A percentile compares a stretch with the other conserved stretches of the same genome.
phyloP scores from a whole-genome alignment of 768 basidiomycete genomes.

The Peribolospora kevripleyi region DNA sequence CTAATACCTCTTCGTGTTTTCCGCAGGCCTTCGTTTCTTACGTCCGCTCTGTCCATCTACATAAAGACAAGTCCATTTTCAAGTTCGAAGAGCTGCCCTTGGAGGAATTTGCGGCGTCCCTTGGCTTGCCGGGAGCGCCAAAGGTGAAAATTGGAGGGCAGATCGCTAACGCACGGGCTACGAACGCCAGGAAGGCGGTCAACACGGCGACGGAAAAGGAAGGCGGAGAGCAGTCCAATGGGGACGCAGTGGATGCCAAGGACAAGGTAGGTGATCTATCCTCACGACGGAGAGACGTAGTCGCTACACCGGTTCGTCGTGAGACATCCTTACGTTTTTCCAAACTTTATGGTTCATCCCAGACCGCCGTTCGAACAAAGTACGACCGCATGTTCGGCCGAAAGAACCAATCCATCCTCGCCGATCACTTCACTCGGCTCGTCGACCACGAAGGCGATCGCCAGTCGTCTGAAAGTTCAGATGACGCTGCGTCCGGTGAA shows the following conservation, averaged over 20 bases:
- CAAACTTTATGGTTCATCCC: conserved; percentile 9
- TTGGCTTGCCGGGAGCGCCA: conserved; percentile 81
- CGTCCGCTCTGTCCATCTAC: conserved; percentile 68
- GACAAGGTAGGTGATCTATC: conserved; percentile 11
- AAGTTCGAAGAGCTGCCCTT: conserved; percentile 58
- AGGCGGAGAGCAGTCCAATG: conserved; percentile 16
- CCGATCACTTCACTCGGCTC: conserved; percentile 69
- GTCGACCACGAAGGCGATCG: conserved; percentile 36
- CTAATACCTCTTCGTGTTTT: not conserved
- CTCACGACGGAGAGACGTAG: not conserved
- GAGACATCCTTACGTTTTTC: not conserved
- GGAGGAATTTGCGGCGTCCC: conserved; percentile 59
- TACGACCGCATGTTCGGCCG: conserved; percentile 96
- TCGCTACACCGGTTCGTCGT: not conserved
- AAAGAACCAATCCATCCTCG: conserved; percentile 78
- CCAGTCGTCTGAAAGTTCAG: conserved; percentile 5
- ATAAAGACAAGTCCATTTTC: conserved; percentile 84
- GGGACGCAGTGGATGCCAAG: conserved; percentile 13
- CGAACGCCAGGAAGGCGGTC: conserved; percentile 12
- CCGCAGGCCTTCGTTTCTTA: conserved; percentile 82
- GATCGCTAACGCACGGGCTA: conserved; percentile 42
- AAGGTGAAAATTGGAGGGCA: conserved; percentile 72
- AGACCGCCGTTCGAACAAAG: conserved; percentile 43
- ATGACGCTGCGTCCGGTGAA: not conserved
- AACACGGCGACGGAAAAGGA: conserved; percentile 10